Evolutionary conservation across 2,329 filamentous ascomycete genomes (phyloP).

Genomic region (Hyphodiscus sp.): DNA sequence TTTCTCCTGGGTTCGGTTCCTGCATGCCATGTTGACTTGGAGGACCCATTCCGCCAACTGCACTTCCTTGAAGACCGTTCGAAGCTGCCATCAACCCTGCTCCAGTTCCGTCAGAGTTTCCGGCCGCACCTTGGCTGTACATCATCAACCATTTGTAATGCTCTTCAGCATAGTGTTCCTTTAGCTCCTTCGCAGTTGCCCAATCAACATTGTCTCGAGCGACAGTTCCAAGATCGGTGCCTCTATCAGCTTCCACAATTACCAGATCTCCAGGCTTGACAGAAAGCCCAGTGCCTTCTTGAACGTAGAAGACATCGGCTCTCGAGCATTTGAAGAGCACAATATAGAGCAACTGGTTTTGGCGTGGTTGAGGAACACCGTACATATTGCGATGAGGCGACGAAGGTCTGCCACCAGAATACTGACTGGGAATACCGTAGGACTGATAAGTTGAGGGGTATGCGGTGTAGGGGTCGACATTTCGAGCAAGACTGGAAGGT

Average conservation of each 20-base stretch:
- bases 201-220: constrained; percentile 82
- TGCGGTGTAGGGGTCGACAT: constrained; percentile 17
- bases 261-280: constrained; percentile 90
- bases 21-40: constrained; percentile 67
- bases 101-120: constrained; percentile 52
- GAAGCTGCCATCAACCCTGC: constrained; percentile 58
- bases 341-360: constrained; percentile 72
- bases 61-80: constrained; percentile 59
- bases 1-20: constrained; percentile 64
- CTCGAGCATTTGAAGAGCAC: constrained; percentile 95
- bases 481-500: constrained; percentile 9
- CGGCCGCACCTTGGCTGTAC: constrained; percentile 77
- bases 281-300: constrained; percentile 86
- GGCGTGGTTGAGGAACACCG: constrained; percentile 52
- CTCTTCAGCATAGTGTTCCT: constrained; percentile 87
- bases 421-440: constrained; percentile 22
- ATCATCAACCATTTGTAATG: constrained; percentile 99
- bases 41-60: constrained; percentile 72
- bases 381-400: constrained; percentile 59
- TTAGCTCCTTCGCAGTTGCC: constrained; percentile 79
- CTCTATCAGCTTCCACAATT: constrained; percentile 94
- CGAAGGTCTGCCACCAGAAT: constrained; percentile 37
- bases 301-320: constrained; percentile 94
- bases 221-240: constrained; percentile 91
- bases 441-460: constrained; percentile 22